Evolutionary conservation across 441 rosid species (phyloP).

Genomic region (Syzygium malaccense): DNA sequence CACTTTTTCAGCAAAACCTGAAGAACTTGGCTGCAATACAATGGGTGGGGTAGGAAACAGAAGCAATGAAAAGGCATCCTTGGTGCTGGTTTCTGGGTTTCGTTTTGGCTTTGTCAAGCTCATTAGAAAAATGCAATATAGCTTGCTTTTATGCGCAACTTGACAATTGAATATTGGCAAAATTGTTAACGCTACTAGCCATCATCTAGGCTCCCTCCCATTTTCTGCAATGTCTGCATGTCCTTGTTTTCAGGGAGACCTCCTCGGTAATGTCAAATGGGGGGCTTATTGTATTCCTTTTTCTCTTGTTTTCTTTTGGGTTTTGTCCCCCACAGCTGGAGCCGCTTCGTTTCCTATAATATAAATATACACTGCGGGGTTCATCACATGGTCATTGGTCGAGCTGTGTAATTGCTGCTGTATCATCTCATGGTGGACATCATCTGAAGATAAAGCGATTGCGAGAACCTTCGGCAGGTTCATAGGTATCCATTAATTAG

Average conservation of each 20-base stretch:
- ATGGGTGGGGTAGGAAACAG: not conserved
- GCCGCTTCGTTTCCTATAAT: not conserved
- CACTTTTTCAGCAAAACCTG: not conserved
- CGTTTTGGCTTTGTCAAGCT: not conserved
- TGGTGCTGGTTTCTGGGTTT: not conserved
- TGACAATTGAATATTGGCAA: not conserved
- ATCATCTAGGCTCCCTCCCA: not conserved
- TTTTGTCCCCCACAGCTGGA: not conserved
- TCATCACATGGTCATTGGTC: not conserved
- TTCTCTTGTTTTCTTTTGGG: not conserved
- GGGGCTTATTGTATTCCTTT: not conserved
- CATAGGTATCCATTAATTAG: not conserved
- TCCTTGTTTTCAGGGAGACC: not conserved
- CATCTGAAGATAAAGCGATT: not conserved
- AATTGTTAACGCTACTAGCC: not conserved
- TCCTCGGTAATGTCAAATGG: not conserved
- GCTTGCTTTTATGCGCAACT: not conserved
- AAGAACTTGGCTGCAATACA: not conserved
- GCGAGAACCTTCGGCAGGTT: not conserved
- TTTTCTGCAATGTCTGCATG: not conserved
- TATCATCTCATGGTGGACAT: not conserved
- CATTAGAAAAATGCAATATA: not conserved
- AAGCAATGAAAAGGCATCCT: not conserved
- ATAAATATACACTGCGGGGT: not conserved
- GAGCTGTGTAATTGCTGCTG: not conserved